phyloP scores from a whole-genome alignment of 2,329 filamentous ascomycete species.

The Beauveria scarabaeidicola region DNA sequence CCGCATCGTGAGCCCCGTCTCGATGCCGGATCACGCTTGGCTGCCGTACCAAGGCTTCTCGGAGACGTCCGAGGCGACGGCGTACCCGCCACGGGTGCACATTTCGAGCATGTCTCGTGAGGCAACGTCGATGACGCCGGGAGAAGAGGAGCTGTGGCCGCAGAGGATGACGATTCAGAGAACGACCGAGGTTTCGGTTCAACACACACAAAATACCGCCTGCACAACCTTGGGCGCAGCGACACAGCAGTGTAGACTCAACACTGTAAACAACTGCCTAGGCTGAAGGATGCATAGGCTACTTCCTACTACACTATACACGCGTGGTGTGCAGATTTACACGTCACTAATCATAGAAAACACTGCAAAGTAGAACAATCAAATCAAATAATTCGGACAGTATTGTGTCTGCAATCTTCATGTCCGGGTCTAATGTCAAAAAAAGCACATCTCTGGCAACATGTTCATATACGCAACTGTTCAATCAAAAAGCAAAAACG shows the following conservation, averaged over 20 bases:
- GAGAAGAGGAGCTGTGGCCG: background rate
- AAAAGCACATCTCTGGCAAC: background rate
- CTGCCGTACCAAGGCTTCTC: background rate
- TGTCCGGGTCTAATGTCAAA: background rate
- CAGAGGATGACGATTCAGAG: background rate
- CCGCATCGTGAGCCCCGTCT: background rate
- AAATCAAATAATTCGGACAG: background rate
- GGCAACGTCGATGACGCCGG: background rate
- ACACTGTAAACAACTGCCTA: too few species aligned
- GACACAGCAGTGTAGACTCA: too few species aligned
- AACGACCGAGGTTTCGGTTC: background rate
- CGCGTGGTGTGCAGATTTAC: background rate
- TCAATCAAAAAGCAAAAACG: constrained; percentile 1
- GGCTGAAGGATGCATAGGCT: too few species aligned
- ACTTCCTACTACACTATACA: background rate
- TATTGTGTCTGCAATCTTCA: background rate
- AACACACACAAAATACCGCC: background rate
- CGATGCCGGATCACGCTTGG: background rate
- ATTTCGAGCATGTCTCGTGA: background rate
- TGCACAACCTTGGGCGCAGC: too few species aligned
- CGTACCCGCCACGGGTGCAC: background rate
- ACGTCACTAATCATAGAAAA: background rate
- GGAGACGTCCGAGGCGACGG: background rate
- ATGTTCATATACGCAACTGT: background rate
- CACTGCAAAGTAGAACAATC: background rate